Base-by-base conservation (phyloP, 352 stramenopile genomes). In the Thalassiosira delicatula region DNA sequence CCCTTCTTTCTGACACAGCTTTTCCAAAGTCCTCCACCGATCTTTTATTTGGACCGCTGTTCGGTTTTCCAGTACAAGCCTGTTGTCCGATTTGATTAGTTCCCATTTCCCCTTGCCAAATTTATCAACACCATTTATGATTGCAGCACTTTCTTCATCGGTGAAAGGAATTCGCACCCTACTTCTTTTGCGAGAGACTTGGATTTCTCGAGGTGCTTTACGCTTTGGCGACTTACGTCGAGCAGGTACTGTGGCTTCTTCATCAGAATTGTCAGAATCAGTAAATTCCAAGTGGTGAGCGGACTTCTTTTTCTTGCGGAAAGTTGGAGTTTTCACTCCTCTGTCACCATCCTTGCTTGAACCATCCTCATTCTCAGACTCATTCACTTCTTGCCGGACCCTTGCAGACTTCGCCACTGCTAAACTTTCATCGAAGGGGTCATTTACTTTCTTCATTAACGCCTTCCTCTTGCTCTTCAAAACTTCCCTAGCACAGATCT, bases 11-110 rank as follows among this genome's bases (percentile, higher is more conserved):
- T n/a, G n/a, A n/a, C n/a, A n/a, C n/a, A n/a, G n/a, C 27, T 89
- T 87, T 30, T 70, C 83, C 49, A 89, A 35, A 27, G 79, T 89
- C 46, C 81, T 69, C 42, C 73, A 84, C 23, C 72, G 71, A 70
- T 84, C 85, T 75, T 92, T 93, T 49, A 93, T 88, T 76, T 91
- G 82, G 29, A 88, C 79, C 40, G 63, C 62, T n/a, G 62, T 79
- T 56, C 88, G 81, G 40, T 88, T 40, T 54, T 71, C 75, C 21
- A 93, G 74, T 59, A 85, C 46, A 2, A 88, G 65, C 23, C 66
- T 56, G 30, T 81, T 86, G 14, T 83, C 23, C 42, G 69, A 60
- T 79, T 93, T 93, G 69, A 93, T 91, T 8, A 81, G 21, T 12
- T 71, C 46, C 88, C 88, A 93, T 23, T 80, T 88, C 17, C 87